phyloP scores from a whole-genome alignment of 768 basidiomycete genomes.

The Kwoniella shandongensis region DNA sequence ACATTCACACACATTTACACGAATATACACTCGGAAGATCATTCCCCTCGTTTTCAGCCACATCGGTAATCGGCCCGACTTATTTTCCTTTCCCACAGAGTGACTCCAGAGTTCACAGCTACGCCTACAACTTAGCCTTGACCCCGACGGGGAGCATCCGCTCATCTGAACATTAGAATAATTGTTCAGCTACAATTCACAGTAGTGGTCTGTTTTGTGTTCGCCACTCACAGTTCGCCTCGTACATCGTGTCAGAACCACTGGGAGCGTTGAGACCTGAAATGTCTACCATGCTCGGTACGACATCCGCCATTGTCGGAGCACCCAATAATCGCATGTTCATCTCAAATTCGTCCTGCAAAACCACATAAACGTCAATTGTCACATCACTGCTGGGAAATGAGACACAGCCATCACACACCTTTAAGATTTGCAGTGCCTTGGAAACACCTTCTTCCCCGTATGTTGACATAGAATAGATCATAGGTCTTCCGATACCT shows the following conservation, averaged over 20 bases:
- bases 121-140: constrained; percentile 23
- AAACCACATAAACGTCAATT: background rate
- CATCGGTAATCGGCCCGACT: too few relatives aligned
- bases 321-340: constrained; percentile 91
- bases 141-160: constrained; percentile 23
- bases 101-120: too few relatives aligned
- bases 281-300: constrained; percentile 86
- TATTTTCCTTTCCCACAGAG: too few relatives aligned
- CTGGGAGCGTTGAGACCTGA: constrained; percentile 65
- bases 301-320: constrained; percentile 71
- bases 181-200: too few relatives aligned
- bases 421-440: constrained; percentile 70
- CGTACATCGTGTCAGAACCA: constrained; percentile 68
- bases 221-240: constrained; percentile 77
- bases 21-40: too few relatives aligned
- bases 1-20: too few relatives aligned
- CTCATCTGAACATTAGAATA: constrained; percentile 18
- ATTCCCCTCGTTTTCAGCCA: too few relatives aligned
- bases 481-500: constrained; percentile 60
- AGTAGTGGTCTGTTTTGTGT: too few relatives aligned
- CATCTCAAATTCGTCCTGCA: constrained; percentile 96
- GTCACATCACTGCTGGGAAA: background rate
- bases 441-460: constrained; percentile 82
- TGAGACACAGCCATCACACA: constrained; percentile 21
- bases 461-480: constrained; percentile 59